Conservation (phyloP, 1,284 basidiomycete species). For the Cryptococcus floricola region DNA sequence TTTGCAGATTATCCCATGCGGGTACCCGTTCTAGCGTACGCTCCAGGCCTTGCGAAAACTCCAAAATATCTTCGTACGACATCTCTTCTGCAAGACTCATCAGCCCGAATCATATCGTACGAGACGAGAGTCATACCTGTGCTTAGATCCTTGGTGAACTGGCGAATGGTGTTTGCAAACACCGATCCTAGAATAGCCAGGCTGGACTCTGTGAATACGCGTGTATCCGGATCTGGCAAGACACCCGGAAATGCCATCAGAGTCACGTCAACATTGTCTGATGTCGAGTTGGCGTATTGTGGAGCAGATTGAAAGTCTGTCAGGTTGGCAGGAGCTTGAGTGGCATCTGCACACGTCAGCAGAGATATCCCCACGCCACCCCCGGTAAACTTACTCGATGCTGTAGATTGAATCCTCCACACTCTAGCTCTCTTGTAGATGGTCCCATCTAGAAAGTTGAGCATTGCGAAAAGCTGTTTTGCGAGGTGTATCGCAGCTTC, state of each 20-base stretch:
- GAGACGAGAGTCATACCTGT: neutral
- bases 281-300: neutral
- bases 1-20: neutral
- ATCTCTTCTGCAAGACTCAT: neutral
- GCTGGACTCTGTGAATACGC: conserved; percentile 13
- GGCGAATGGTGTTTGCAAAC: conserved; percentile 1
- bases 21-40: neutral
- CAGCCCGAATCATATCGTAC: neutral
- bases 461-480: conserved; percentile 14
- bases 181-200: conserved; percentile 6
- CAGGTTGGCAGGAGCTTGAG: neutral
- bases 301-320: neutral
- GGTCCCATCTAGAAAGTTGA: conserved; percentile 18
- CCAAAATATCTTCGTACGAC: neutral
- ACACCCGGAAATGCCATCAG: neutral
- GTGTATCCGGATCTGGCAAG: neutral
- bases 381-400: neutral
- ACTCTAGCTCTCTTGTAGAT: conserved; percentile 12
- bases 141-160: neutral
- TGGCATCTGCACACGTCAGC: neutral
- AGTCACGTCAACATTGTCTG: no score
- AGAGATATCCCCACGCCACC: no score
- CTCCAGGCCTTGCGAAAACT: neutral
- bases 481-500: conserved; percentile 9
- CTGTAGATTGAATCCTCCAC: conserved; percentile 13